Evolutionary conservation across 2,329 filamentous ascomycete species (phyloP), one percentile per base, ranked within the genome.

Genomic region (Diaporthe citrichinensis): DNA sequence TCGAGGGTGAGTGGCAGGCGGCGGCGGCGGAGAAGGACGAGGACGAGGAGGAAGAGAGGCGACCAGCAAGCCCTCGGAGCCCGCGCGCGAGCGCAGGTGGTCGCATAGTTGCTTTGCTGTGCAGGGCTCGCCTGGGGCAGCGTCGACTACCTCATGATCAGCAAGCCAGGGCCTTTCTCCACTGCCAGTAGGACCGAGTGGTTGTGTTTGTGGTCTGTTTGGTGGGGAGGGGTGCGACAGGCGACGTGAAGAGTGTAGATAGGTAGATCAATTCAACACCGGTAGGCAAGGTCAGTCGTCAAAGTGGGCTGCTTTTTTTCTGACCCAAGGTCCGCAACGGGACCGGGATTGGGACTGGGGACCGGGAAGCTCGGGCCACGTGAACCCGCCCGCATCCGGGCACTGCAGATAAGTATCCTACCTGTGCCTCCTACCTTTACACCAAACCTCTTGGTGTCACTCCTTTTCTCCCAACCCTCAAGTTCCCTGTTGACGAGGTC

Each of bases 61-160:
- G 55, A 55, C 62, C 44, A 58, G 71, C 46, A 53, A 68, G 65
- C 23, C 65, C 46, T 41, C 65, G 46, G 20, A 68, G 65, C 65
- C 65, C 23, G 31, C 46, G n/a, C 25, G 46, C 55, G 31, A 69
- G 75, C 31, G 44, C 73, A 72, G 74, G 65, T 75, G 73, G 73
- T 75, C 46, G 75, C 75, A 76, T 76, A 62, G 23, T 75, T 53
- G 61, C 55, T 69, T 58, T 69, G 73, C 59, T 44, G 58, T 73
- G 46, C 71, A 51, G 58, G 14, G 46, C 71, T 72, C 57, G 69
- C 69, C 69, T 51, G 31, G 39, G 69, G 41, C 71, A 51, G n/a
- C 46, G 31, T 25, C 41, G 58, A 62, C 71, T 73, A 73, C 58
- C 58, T 73, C 71, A 73, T 73, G 41, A 62, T 65, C 58, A 53